Percentiles rank a stretch among this genome's conserved stretches.
Evolutionary conservation across 331 rosid species (phyloP).

Genomic region (Rosa hybrid): DNA sequence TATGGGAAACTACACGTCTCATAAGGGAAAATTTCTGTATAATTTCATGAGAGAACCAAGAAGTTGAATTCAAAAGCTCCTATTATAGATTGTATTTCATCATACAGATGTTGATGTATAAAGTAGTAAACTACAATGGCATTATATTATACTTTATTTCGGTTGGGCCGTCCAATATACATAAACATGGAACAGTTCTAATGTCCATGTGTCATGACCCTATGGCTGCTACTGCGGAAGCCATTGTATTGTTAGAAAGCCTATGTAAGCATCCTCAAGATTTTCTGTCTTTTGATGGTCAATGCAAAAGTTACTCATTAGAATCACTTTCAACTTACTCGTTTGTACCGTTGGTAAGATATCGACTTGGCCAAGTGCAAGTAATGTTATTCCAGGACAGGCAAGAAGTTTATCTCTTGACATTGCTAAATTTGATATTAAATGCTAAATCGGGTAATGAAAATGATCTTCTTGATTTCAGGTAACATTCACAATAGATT

Average conservation of each 20-base stretch:
- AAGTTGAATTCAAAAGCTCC: background rate
- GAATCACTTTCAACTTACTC: conserved; percentile 78
- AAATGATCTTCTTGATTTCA: conserved; percentile 25
- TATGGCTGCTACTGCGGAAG: conserved; percentile 86
- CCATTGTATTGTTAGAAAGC: conserved; percentile 68
- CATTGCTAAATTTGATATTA: conserved; percentile 19
- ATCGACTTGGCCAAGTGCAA: conserved; percentile 99
- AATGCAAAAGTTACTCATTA: conserved; percentile 56
- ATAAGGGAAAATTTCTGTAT: background rate
- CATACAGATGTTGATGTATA: background rate
- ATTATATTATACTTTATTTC: background rate
- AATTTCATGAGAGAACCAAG: background rate
- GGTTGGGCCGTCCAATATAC: conserved; percentile 7
- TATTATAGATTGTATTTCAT: background rate
- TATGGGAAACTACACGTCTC: background rate
- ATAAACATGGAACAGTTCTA: conserved; percentile 78
- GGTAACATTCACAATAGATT: conserved; percentile 86
- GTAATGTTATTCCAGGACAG: conserved; percentile 99
- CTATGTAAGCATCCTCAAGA: conserved; percentile 76
- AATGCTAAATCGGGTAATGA: conserved; percentile 16
- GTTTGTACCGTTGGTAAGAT: conserved; percentile 98
- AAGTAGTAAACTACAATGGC: background rate
- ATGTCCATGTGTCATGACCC: conserved; percentile 96
- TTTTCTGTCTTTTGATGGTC: conserved; percentile 63
- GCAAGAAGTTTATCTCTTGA: conserved; percentile 53